Evolutionary conservation across 345 rosid genomes (phyloP).

Genomic region (Aquilaria malaccensis): DNA sequence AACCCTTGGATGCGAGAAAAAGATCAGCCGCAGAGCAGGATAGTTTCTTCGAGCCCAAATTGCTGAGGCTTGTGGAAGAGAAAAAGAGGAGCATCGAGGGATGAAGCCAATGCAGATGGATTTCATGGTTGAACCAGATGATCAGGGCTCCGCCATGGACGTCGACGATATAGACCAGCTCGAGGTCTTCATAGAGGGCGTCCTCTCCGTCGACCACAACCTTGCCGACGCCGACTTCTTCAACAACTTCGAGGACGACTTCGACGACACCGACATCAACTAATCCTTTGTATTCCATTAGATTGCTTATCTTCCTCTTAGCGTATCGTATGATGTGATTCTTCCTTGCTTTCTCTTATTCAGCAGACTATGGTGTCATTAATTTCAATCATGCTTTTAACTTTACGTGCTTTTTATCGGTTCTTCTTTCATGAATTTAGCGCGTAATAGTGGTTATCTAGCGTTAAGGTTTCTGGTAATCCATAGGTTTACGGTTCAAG

Average conservation of each 20-base stretch:
- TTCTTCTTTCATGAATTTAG: too few species aligned
- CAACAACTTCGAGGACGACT: conserved; percentile 83
- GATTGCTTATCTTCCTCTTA: neutral
- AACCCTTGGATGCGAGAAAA: too few species aligned
- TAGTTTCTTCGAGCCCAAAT: too few species aligned
- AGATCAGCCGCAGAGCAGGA: too few species aligned
- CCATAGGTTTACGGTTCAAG: too few species aligned
- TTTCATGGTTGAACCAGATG: conserved; percentile 63
- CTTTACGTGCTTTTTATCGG: too few species aligned
- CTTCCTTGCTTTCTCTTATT: neutral
- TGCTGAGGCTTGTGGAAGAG: neutral
- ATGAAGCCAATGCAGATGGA: conserved; percentile 81
- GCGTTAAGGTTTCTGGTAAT: too few species aligned
- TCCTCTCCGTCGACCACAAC: conserved; percentile 51
- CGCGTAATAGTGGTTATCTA: too few species aligned
- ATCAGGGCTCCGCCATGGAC: conserved; percentile 77
- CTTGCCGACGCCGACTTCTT: conserved; percentile 86
- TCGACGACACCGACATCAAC: conserved; percentile 82
- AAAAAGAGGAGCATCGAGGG: conserved; percentile 2
- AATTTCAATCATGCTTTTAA: too few species aligned
- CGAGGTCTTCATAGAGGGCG: conserved; percentile 62
- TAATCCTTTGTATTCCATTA: conserved; percentile 15
- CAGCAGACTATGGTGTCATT: too few species aligned
- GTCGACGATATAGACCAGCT: conserved; percentile 76
- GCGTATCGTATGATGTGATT: neutral